Conservation (phyloP, 768 basidiomycete species). For the Pleurotus platypus region DNA sequence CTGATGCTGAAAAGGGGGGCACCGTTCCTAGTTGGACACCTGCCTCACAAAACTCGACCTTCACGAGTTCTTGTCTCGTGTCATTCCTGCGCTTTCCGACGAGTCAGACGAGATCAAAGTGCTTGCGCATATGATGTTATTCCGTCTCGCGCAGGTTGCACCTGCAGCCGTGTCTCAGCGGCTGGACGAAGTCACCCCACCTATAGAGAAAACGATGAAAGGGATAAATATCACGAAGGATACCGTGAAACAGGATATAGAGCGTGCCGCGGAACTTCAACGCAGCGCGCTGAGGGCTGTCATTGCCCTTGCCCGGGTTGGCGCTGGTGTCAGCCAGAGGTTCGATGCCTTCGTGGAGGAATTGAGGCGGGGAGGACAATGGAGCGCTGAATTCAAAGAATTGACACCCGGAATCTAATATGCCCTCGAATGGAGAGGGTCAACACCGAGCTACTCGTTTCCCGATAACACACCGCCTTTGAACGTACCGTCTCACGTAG, state of each 20-base stretch:
- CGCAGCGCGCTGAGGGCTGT: slow-evolving; percentile 86
- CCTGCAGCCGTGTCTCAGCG: slow-evolving; percentile 80
- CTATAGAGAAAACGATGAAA: slow-evolving; percentile 86
- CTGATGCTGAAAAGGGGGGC: background rate
- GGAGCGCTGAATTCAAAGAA: slow-evolving; percentile 71
- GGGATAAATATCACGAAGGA: slow-evolving; percentile 89
- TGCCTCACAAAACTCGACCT: slow-evolving; percentile 87
- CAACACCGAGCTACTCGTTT: too few relatives aligned
- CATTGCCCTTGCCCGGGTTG: slow-evolving; percentile 80
- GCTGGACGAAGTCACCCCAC: slow-evolving; percentile 80
- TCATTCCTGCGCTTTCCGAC: slow-evolving; percentile 82
- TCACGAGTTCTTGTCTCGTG: slow-evolving; percentile 76
- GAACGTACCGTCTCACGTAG: too few relatives aligned
- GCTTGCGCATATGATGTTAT: slow-evolving; percentile 92
- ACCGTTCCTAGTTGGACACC: slow-evolving; percentile 69
- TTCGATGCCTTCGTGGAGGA: slow-evolving; percentile 83
- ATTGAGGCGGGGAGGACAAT: slow-evolving; percentile 59
- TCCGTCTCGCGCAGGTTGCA: slow-evolving; percentile 83
- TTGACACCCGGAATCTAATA: slow-evolving; percentile 19
- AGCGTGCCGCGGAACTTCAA: slow-evolving; percentile 87
- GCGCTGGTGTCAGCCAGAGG: slow-evolving; percentile 55
- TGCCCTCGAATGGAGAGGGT: too few relatives aligned
- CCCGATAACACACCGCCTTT: too few relatives aligned
- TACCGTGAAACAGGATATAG: slow-evolving; percentile 90
- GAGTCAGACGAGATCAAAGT: slow-evolving; percentile 97